Evolutionary conservation across 2,329 filamentous ascomycete species (phyloP).

Genomic region (Fusarium algeriense): DNA sequence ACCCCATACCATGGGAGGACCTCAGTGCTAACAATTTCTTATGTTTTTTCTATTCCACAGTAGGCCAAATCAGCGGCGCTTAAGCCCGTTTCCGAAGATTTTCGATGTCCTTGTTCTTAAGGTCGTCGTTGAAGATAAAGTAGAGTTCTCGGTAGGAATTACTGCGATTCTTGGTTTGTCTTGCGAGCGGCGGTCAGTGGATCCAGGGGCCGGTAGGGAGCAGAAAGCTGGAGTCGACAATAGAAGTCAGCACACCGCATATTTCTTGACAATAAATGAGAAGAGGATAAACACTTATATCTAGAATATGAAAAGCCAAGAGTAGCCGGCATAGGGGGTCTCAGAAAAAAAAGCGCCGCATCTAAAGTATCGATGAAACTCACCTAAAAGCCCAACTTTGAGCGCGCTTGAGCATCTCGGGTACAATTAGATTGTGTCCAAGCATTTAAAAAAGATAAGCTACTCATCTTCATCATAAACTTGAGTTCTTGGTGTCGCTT

Average conservation of each 20-base stretch:
- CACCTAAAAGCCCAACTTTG: neutral
- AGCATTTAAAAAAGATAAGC: rapidly evolving
- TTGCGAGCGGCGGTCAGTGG: neutral
- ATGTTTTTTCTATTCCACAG: neutral
- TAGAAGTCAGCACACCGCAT: neutral
- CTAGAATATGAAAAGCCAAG: neutral
- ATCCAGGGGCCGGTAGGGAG: neutral
- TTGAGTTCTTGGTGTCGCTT: neutral
- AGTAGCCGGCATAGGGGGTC: neutral
- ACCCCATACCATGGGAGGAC: rapidly evolving
- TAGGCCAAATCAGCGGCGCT: neutral
- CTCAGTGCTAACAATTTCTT: rapidly evolving
- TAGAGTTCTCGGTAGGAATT: neutral
- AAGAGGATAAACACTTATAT: rapidly evolving
- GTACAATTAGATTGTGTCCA: rapidly evolving
- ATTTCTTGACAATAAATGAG: rapidly evolving
- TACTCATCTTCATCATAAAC: rapidly evolving
- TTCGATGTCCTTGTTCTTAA: too few species aligned
- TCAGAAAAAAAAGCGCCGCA: neutral
- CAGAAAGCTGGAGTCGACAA: neutral
- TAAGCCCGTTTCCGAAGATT: neutral
- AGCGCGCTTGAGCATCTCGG: neutral
- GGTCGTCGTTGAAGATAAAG: rapidly evolving
- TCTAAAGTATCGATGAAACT: neutral
- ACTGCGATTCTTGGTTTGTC: neutral